Conservation (phyloP, 352 stramenopile genomes). For the Porosira glacialis region DNA sequence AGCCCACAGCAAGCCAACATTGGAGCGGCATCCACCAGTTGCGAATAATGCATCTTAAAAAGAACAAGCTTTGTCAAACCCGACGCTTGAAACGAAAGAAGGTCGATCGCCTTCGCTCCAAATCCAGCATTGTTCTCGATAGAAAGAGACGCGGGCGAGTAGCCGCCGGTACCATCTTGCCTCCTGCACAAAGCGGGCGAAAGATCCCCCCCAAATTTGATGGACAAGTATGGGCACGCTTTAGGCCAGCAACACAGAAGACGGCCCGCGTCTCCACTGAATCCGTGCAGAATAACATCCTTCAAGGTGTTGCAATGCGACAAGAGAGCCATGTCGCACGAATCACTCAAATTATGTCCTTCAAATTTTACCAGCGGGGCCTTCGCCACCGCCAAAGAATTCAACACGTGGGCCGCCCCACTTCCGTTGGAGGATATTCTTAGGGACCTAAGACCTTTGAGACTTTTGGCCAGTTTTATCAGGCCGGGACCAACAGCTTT, state of each 20-base stretch:
- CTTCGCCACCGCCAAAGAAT: not conserved
- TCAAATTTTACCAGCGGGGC: slow-evolving; percentile 11
- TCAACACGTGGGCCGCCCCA: slow-evolving; percentile 1
- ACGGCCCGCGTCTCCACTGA: slow-evolving; percentile 8
- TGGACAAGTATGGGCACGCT: slow-evolving; percentile 4
- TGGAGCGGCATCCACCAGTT: not conserved
- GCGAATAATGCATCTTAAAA: slow-evolving; percentile 1
- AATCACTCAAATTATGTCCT: not conserved
- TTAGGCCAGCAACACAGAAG: slow-evolving; percentile 16
- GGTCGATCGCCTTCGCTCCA: not conserved
- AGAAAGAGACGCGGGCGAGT: not conserved
- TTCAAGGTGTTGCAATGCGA: not conserved
- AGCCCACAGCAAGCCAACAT: not conserved
- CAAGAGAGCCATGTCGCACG: slow-evolving; percentile 3
- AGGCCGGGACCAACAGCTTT: slow-evolving; percentile 13
- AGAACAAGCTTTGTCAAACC: slow-evolving; percentile 9
- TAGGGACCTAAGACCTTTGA: slow-evolving; percentile 11
- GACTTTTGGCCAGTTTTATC: not conserved
- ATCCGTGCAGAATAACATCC: slow-evolving; percentile 10
- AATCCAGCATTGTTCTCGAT: slow-evolving; percentile 1
- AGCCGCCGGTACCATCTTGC: not conserved
- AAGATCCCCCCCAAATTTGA: slow-evolving; percentile 3
- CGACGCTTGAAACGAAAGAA: not conserved
- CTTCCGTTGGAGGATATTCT: slow-evolving; percentile 2
- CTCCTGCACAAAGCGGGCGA: not conserved